Conservation (phyloP, 139 green algal species). For the Chlorella sp. region DNA sequence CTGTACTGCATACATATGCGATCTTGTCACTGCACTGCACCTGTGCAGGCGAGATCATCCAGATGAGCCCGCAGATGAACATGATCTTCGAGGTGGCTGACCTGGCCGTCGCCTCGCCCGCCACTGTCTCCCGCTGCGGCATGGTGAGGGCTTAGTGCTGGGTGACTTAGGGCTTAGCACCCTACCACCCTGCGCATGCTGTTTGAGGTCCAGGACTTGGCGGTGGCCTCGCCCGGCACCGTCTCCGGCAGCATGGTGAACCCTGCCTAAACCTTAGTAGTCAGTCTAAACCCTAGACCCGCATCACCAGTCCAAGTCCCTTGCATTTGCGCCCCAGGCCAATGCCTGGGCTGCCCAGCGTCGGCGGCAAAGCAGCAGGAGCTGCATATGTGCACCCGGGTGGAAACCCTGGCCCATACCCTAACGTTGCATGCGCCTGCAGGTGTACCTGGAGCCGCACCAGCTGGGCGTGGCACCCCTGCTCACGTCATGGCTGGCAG, state of each 20-base stretch:
- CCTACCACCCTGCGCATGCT: not conserved
- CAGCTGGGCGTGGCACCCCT: slow-evolving; percentile 58
- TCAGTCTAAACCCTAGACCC: not conserved
- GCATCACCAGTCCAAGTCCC: no score
- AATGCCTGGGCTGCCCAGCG: no score
- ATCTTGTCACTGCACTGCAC: not conserved
- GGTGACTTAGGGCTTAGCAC: not conserved
- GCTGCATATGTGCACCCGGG: no score
- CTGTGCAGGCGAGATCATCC: slow-evolving; percentile 43
- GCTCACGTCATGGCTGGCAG: slow-evolving; percentile 44
- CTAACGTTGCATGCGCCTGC: not conserved
- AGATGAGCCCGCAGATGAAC: slow-evolving; percentile 47
- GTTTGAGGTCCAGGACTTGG: not conserved
- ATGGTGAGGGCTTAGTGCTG: slow-evolving; percentile 45
- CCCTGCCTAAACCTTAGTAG: not conserved
- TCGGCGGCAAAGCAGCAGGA: no score
- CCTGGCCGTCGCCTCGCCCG: slow-evolving; percentile 38
- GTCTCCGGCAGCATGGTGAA: not conserved
- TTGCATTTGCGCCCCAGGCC: no score
- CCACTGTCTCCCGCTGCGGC: slow-evolving; percentile 54
- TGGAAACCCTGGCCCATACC: not conserved
- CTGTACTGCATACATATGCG: not conserved
- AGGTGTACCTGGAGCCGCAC: slow-evolving; percentile 72
- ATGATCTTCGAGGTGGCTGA: slow-evolving; percentile 79
- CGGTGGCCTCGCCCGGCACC: not conserved